Evolutionary conservation across 1,139 yeast species (phyloP), one percentile per base, ranked within the genome.

Genomic region (Geotrichum siamense): DNA sequence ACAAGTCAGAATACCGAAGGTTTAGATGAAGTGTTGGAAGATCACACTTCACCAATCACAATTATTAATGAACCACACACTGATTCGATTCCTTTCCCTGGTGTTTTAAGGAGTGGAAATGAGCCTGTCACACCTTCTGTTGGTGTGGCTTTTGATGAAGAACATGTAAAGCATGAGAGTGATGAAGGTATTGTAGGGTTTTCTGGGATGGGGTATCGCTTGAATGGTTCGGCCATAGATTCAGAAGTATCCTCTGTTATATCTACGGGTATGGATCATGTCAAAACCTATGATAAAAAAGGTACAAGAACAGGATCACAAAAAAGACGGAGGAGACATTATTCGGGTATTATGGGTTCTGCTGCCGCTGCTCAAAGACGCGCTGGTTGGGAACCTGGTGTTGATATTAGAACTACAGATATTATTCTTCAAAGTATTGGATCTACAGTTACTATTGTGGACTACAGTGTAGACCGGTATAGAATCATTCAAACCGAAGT

Each of bases 311-410:
- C n/a, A n/a, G n/a, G n/a, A n/a, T n/a, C n/a, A n/a, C n/a, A n/a
- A n/a, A 41, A 41, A 27, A 37, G 40, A 3, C 38, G 46, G 3
- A 47, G 41, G 19, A 48, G 56, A 35, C 38, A 49, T 12, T 53
- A 52, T 34, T 47, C 55, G 8, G 41, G 52, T 6, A 37, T 47
- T 30, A 44, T 48, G 35, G 53, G 53, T 2, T 36, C 47, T 6
- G 51, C 50, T 20, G 44, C 49, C 16, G 52, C 53, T 12, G 52
- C 54, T 6, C 41, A 48, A 53, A 70, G 49, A 27, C 53, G 53
- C 22, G 69, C 73, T 5, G 71, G 68, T 16, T 71, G 75, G 74
- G 80, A 75, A 52, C 79, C 80, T 0, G 79, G 80, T 13, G 67
- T 74, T 20, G 72, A 75, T 53, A 63, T 73, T 26, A 56, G 67